Base-by-base conservation (phyloP, 164 flowering plant species). In the Vitis cinerea region DNA sequence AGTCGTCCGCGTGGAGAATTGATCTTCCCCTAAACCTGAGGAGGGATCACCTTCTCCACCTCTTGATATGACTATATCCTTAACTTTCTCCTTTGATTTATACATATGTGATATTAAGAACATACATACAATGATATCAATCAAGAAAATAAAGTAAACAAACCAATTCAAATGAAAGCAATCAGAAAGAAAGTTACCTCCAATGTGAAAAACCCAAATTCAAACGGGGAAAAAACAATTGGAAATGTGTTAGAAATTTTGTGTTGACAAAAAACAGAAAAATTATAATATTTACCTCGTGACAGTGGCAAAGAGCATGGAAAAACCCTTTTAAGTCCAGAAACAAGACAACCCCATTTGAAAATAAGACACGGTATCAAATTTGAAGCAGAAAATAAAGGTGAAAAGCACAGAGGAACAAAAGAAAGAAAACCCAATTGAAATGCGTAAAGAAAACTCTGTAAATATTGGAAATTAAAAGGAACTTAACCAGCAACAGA, bases 21-120 rank as follows among this genome's bases (percentile, higher is more conserved):
- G 59, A 19, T 47, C 10, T 31, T 6, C 31, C 16, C 17, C 19
- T 3, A 3, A 16, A 5, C 29, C 9, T 19, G 62, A 58, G 47
- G 59, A 27, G 17, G 61, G 63, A 14, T 65, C 63, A 1, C 67
- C 64, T 15, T 58, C 63, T 52, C 72, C 61, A 60, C 65, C 56
- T 19, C 54, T 66, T 1, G 66, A 37, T 49, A 77, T 63, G 37
- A 19, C 44, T 52, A 78, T 71, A 0, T 74, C 75, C 50, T 66
- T 64, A 15, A 1, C 30, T 12, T 15, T 61, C 17, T 72, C 76
- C 54, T 70, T 73, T 37, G 54, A 62, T 30, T 19, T 63, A 59
- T 60, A 1, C 81, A 78, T 78, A 3, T 29, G 65, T 23, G 11
- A 37, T 37, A 1, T 37, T 37, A 37, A 4, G 44, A 3, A 3